phyloP scores from a whole-genome alignment of 1,139 yeast genomes.

The Kazachstania sp. region DNA sequence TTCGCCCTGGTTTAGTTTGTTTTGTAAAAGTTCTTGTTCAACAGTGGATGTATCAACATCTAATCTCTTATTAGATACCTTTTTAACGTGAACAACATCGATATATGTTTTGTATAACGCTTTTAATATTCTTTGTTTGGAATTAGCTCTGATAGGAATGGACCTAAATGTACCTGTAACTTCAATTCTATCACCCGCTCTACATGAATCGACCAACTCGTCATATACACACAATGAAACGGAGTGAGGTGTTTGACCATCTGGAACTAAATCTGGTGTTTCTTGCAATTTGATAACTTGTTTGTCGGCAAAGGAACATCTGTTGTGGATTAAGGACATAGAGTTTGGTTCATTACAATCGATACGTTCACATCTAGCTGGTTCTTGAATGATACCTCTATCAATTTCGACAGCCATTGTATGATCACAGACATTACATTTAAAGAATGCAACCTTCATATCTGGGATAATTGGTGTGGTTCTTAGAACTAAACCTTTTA shows the following conservation, averaged over 20 bases:
- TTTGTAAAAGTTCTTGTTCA: constrained; percentile 44
- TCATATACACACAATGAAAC: constrained; percentile 92
- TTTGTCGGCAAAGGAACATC: constrained; percentile 89
- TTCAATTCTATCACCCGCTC: constrained; percentile 96
- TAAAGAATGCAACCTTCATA: constrained; percentile 95
- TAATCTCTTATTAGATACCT: constrained; percentile 71
- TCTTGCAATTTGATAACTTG: constrained; percentile 92
- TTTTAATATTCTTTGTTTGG: constrained; percentile 77
- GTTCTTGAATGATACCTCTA: constrained; percentile 90
- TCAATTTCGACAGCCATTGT: constrained; percentile 88
- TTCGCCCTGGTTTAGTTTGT: constrained; percentile 34
- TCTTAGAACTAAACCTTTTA: constrained; percentile 85
- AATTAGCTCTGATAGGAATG: constrained; percentile 79
- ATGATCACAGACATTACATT: constrained; percentile 91
- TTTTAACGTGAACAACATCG: constrained; percentile 88
- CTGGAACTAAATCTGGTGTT: constrained; percentile 97
- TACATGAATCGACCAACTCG: constrained; percentile 85
- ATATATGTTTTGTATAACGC: constrained; percentile 83
- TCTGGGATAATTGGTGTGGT: constrained; percentile 92
- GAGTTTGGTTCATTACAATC: constrained; percentile 80
- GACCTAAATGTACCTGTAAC: constrained; percentile 94
- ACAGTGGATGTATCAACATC: constrained; percentile 72
- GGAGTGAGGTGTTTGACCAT: constrained; percentile 97
- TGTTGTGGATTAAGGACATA: constrained; percentile 83
- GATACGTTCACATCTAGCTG: constrained; percentile 82